These are phyloP conservation scores for Mesembryanthemum crystallinum DNA, from an alignment of 148 eudicot genomes.

Conservation along the genomic window DNA sequence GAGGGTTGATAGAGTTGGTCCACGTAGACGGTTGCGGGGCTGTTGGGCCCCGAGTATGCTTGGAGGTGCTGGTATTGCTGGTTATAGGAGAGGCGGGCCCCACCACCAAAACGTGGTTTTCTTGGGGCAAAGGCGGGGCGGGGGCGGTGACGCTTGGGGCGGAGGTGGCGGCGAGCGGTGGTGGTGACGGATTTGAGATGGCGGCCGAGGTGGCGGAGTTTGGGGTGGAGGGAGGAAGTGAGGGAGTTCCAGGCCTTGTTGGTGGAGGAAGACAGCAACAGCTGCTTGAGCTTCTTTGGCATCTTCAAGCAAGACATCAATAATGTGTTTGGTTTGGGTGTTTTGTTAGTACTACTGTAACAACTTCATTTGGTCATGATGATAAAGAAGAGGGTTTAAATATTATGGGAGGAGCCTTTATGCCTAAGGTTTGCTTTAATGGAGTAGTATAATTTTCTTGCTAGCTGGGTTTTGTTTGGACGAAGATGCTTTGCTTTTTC, in stretches of 20 bases:
- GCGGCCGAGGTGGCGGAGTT: constrained; percentile 26
- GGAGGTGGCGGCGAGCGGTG: constrained; percentile 18
- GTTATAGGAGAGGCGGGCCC: constrained; percentile 1
- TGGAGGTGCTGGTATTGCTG: constrained; percentile 19
- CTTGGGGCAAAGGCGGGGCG: no score
- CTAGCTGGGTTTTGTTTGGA: constrained; percentile 26
- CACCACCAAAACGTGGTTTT: background rate
- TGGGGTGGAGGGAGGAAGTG: constrained; percentile 38
- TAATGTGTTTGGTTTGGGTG: no score
- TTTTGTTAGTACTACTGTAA: background rate
- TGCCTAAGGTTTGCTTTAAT: constrained; percentile 25
- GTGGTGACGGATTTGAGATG: constrained; percentile 24
- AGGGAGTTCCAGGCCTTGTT: constrained; percentile 59
- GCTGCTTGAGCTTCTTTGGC: constrained; percentile 41
- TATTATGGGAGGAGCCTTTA: constrained; percentile 8
- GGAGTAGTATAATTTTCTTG: background rate
- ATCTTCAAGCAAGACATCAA: constrained; percentile 46
- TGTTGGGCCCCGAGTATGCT: constrained; percentile 7
- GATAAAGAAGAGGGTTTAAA: constrained; percentile 8
- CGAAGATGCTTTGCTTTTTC: constrained; percentile 27
- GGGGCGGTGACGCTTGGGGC: background rate
- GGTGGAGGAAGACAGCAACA: constrained; percentile 34
- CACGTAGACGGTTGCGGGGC: constrained; percentile 21
- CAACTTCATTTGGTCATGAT: background rate
- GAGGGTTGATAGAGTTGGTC: constrained; percentile 17